These are phyloP conservation scores for Eimeria acervulina DNA, from an alignment of 169 alveolate genomes.

Conservation along the genomic window DNA sequence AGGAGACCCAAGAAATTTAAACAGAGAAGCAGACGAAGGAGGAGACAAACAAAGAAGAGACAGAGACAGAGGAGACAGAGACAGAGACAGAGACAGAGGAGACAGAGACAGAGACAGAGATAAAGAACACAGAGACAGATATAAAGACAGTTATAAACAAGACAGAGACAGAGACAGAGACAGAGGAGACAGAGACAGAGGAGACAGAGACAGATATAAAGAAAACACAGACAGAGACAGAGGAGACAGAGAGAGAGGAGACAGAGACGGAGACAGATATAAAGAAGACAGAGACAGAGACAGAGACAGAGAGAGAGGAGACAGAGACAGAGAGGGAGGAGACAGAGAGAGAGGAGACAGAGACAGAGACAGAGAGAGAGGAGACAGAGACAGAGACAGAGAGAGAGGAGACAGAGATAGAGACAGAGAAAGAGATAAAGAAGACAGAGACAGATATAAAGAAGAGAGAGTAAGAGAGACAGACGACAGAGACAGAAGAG, in stretches of 20 bases:
- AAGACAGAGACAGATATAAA: too few relatives aligned
- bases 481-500: too few relatives aligned
- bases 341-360: not conserved
- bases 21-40: not conserved
- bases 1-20: not conserved
- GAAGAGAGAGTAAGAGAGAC: too few relatives aligned
- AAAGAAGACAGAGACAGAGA: not conserved
- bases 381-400: not conserved
- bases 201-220: not conserved
- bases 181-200: constrained; percentile 1
- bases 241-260: not conserved
- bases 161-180: not conserved
- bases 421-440: too few relatives aligned
- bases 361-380: not conserved
- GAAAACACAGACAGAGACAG: constrained; percentile 1
- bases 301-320: too few relatives aligned
- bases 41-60: not conserved
- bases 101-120: constrained; percentile 19
- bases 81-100: constrained; percentile 4
- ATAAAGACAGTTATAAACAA: not conserved
- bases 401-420: too few relatives aligned
- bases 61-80: not conserved
- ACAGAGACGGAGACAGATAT: not conserved
- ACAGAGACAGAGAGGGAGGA: not conserved
- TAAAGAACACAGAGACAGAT: not conserved